Evolutionary conservation across 345 rosid genomes (phyloP), one percentile per base, ranked within the genome.

Genomic region (Populus pruinosa): DNA sequence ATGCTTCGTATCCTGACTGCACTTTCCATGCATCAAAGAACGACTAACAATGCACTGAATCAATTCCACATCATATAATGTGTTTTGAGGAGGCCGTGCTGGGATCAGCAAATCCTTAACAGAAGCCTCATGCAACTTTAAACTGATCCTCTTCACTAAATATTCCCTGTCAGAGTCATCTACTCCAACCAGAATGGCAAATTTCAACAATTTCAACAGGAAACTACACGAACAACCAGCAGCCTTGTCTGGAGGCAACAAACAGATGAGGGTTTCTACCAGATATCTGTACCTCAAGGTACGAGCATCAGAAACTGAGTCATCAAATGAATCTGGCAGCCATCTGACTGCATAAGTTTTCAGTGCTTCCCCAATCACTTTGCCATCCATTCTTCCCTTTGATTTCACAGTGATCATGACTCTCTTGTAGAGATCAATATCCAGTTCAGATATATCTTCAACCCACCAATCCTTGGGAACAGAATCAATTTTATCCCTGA

Each of bases 401-500:
- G 92, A 90, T 70, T 86, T 95, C 61, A 92, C 89, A 77, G 87
- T 78, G 64, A 79, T 44, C 77, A 95, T 87, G 25, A 93, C 91
- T 79, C 85, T 83, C 83, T 93, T 89, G 74, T 88, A 95, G 74
- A 90, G 85, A 86, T 88, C 91, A 75, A 93, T 86, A 71, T 93
- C 97, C 10, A 95, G 88, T 77, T 91, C 99, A 63, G 92, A 91
- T 25, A 90, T 76, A 86, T 93, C 99, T 91, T 95, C 99, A 3
- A 91, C 94, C 99, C 99, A 95, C 99, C 98, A 95, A 82, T 95
- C 99, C 76, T 84, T 87, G 0, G 99, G 98, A 80, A 94, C 87
- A 79, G 85, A 85, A 25, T 89, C 87, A 62, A 69, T 72, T 82
- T 84, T 89, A 74, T 87, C 93, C n/a, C 71, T 78, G 35, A 82